Conservation (phyloP, 169 alveolate genomes). For the Plasmodium vivax region DNA sequence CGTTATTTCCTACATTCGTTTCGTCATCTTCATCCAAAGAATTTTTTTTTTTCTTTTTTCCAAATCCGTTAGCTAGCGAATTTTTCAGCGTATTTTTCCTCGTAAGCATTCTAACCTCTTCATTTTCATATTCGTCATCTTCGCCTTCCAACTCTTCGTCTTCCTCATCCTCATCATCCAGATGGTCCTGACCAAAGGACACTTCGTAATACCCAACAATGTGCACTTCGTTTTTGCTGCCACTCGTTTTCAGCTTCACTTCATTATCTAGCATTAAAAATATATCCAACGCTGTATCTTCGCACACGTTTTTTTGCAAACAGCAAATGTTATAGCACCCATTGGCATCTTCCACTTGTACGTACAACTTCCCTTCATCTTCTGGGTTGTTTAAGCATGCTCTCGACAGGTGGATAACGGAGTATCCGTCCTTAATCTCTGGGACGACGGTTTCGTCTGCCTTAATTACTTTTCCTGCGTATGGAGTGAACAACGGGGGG, state of each 20-base stretch:
- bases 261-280: slow-evolving; percentile 88
- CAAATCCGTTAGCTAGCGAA: slow-evolving; percentile 25
- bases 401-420: slow-evolving; percentile 88
- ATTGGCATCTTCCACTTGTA: slow-evolving; percentile 88
- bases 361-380: slow-evolving; percentile 87
- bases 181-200: slow-evolving; percentile 89
- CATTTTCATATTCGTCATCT: slow-evolving; percentile 85
- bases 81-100: slow-evolving; percentile 70
- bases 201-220: slow-evolving; percentile 92
- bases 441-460: slow-evolving; percentile 78
- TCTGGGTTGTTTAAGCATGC: slow-evolving; percentile 91
- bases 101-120: slow-evolving; percentile 82
- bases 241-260: slow-evolving; percentile 86
- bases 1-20: slow-evolving; percentile 38
- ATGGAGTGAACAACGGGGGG: neutral
- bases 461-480: slow-evolving; percentile 76
- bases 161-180: slow-evolving; percentile 82
- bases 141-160: slow-evolving; percentile 84
- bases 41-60: slow-evolving; percentile 31
- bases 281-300: slow-evolving; percentile 88
- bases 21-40: slow-evolving; percentile 46
- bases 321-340: slow-evolving; percentile 87
- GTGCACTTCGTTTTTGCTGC: slow-evolving; percentile 92
- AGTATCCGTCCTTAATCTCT: slow-evolving; percentile 79
- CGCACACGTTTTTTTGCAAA: slow-evolving; percentile 90